Evolutionary conservation across 177 flowering plant genomes (phyloP).

Genomic region (Vitis hybrid): DNA sequence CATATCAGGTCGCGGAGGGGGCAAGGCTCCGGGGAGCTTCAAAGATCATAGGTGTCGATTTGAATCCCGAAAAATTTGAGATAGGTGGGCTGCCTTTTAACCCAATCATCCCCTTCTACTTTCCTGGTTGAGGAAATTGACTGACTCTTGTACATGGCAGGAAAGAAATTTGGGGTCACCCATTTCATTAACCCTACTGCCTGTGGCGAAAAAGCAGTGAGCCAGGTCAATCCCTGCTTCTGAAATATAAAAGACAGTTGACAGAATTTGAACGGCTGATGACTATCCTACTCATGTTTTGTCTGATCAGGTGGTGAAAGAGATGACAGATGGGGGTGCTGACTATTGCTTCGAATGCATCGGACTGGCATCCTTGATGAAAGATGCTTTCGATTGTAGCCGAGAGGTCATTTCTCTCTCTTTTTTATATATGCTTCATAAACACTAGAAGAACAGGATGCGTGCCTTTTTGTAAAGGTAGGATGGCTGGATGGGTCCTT

Average conservation of each 20-base stretch:
- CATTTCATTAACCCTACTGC: constrained; percentile 58
- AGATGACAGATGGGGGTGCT: constrained; percentile 77
- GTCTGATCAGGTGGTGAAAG: constrained; percentile 51
- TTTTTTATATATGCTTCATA: neutral
- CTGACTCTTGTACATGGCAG: constrained; percentile 25
- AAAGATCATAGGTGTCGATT: constrained; percentile 79
- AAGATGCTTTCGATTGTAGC: constrained; percentile 53
- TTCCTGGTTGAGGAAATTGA: neutral
- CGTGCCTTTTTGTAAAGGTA: too few species aligned
- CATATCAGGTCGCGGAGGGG: constrained; percentile 72
- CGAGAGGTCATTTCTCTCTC: constrained; percentile 33
- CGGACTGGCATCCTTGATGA: constrained; percentile 69
- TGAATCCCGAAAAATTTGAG: constrained; percentile 64
- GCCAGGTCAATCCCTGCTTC: constrained; percentile 37
- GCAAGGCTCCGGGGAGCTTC: constrained; percentile 68
- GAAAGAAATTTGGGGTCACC: constrained; percentile 65
- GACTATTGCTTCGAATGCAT: constrained; percentile 86
- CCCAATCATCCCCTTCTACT: neutral
- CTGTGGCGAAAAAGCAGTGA: constrained; percentile 40
- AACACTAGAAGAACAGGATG: too few species aligned
- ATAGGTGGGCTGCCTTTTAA: constrained; percentile 35
- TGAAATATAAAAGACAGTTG: neutral
- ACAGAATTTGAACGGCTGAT: neutral
- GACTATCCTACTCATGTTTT: too few species aligned
- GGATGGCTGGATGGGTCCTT: too few species aligned